Evolutionary conservation across 257 asterid genomes (phyloP), one percentile per base, ranked within the genome.

Genomic region (Lycium ferocissimum): DNA sequence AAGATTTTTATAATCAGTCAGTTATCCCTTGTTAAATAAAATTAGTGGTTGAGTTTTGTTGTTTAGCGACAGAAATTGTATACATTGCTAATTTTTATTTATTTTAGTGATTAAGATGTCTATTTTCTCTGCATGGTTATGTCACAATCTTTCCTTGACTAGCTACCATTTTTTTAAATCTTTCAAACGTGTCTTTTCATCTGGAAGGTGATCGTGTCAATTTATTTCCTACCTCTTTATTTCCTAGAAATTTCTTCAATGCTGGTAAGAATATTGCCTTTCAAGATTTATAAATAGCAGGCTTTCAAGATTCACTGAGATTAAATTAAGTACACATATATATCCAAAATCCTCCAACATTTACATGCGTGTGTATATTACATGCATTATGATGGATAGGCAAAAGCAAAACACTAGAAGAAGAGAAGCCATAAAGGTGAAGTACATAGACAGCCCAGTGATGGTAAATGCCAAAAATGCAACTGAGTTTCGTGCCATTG

Each of bases 361-460:
- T 38, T 70, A 15, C 37, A 6, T 67, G 49, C 7, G 78, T 38
- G 26, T 69, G 14, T 9, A 49, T 7, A 67, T 67, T 70, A 26
- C 33, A 26, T 26, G 33, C 33, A 26, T 26, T 26, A 1, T 26
- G 7, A 70, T 70, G 79, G 54, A 57, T 20, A 53, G 9, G 53
- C 38, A 26, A 9, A 86, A 75, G 9, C 86, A 51, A 33, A 69
- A 82, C n/a, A 9, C 65, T 3, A 37, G 63, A 54, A 20, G 5
- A 6, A 86, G 85, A 47, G 87, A 85, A n/a, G 86, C 88, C 0
- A 20, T 83, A 61, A 89, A 80, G 76, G 90, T 87, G 86, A 89
- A 79, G 86, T 89, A 87, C 10, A 87, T 89, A 53, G 84, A 85
- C 11, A 85, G 85, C 26, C 90, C 90, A 14, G 83, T 87, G 26